Percentiles rank a stretch among this genome's conserved stretches.
phyloP scores from a whole-genome alignment of 805 yeast species.

The Cyberlindnera amylophila region DNA sequence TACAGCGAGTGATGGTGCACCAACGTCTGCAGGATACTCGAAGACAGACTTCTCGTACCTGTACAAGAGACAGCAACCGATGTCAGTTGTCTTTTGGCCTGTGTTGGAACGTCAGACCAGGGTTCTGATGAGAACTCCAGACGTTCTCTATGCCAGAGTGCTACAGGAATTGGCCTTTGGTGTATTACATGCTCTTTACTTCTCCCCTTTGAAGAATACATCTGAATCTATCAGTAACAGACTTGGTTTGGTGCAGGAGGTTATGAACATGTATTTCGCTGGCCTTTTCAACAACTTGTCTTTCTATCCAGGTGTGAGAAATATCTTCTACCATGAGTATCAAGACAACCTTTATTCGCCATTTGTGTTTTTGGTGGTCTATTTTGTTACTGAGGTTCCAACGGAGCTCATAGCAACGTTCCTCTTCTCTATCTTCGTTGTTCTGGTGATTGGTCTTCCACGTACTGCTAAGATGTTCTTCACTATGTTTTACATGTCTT shows the following conservation, averaged over 20 bases:
- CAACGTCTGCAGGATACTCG: conserved; percentile 32
- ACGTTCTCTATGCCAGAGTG: conserved; percentile 59
- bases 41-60: conserved; percentile 5
- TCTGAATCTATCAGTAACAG: conserved; percentile 57
- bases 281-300: conserved; percentile 80
- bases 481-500: conserved; percentile 50
- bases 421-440: conserved; percentile 57
- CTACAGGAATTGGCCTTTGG: conserved; percentile 64
- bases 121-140: conserved; percentile 46
- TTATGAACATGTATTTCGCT: conserved; percentile 65
- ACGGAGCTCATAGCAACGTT: conserved; percentile 58
- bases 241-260: conserved; percentile 73
- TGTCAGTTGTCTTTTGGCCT: conserved; percentile 31
- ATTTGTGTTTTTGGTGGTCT: conserved; percentile 56
- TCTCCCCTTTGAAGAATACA: conserved; percentile 50
- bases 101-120: conserved; percentile 32
- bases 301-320: conserved; percentile 68
- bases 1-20: conserved; percentile 17
- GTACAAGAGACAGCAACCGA: conserved; percentile 10
- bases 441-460: conserved; percentile 71
- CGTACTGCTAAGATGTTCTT: conserved; percentile 65
- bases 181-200: conserved; percentile 62
- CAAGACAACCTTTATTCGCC: conserved; percentile 68
- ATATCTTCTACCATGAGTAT: conserved; percentile 75
- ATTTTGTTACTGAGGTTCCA: conserved; percentile 62